Base-by-base conservation (phyloP, 78 protist species). In the Dictyostelium firmibasis region DNA sequence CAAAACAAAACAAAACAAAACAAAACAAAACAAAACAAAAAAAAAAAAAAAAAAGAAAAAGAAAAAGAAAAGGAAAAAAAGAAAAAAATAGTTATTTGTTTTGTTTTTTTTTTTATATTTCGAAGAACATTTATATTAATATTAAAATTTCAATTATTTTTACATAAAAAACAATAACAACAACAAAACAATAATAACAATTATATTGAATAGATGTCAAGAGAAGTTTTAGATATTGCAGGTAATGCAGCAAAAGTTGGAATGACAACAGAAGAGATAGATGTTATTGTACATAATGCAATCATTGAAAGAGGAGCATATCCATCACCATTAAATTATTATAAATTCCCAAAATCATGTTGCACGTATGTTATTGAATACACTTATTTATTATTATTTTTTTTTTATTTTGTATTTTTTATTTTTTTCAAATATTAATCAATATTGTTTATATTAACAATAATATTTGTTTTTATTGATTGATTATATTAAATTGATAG, bases 251-350 rank as follows among this genome's bases (percentile, higher is more conserved):
- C 97, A 35, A 18, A 78, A 50, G 94, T 96, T 10, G 99, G 99
- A 2, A 94, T 98, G 70, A 98, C 99, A 0, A 91, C 98, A 0
- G 99, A 98, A 31, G 99, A 98, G 50, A 84, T 98, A 20, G 99
- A 98, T 41, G 75, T 78, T 36, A 84, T 96, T 20, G 98, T 98
- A 13, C 98, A 98, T 78, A 98, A 97, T 47, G 98, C 96, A 29
- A 31, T 70, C 18, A 60, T 98, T 70, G 97, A 85, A 78, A 95
- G 99, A 36, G 92, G 93, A 38, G 87, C 96, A 0, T 99, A 99
- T 82, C 99, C 99, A 38, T 97, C 98, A 6, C 99, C 99, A 27
- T 97, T 99, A 81, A 98, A 98, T 98, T 98, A 98, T 84, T 35
- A 31, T 27, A 47, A 84, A 64, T 98, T 98, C 91, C 99, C 99